These are phyloP conservation scores for Heteromeles arbutifolia DNA, from an alignment of 306 rosid genomes.

Conservation along the genomic window DNA sequence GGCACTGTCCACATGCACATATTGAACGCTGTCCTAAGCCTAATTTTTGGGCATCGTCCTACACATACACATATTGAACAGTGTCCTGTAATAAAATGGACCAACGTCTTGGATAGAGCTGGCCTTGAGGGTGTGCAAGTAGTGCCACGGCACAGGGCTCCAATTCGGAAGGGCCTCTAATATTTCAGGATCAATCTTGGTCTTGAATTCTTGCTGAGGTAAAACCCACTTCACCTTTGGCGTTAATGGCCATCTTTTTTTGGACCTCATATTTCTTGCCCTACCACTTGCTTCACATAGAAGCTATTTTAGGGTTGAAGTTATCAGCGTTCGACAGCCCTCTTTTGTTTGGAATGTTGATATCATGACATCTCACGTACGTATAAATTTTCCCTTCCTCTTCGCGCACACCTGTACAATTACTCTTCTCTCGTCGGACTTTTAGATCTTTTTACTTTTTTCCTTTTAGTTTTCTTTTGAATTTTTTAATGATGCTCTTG, in stretches of 20 bases:
- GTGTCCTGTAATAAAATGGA: not conserved
- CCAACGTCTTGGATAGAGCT: too few relatives aligned
- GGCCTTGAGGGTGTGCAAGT: too few relatives aligned
- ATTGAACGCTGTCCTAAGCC: not conserved
- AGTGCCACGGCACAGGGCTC: too few relatives aligned
- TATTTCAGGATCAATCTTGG: too few relatives aligned
- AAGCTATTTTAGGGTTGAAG: not conserved
- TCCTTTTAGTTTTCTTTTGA: not conserved
- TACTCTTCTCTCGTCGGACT: not conserved
- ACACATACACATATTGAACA: not conserved
- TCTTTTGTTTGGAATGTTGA: not conserved
- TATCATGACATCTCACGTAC: not conserved
- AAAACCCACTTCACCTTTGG: conserved; percentile 4
- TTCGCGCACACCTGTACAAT: not conserved
- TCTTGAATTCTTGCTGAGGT: not conserved
- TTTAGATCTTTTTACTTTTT: not conserved
- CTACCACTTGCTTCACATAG: not conserved
- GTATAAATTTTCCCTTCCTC: not conserved
- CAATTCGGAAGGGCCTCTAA: too few relatives aligned
- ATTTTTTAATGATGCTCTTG: not conserved
- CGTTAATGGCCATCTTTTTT: not conserved
- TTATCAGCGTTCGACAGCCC: not conserved
- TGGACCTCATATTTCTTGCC: not conserved
- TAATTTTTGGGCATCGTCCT: not conserved
- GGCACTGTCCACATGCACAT: not conserved